Percentiles rank a stretch among this genome's conserved stretches.
phyloP scores from a whole-genome alignment of 2,329 filamentous ascomycete species.

The Alternaria gansuensis region DNA sequence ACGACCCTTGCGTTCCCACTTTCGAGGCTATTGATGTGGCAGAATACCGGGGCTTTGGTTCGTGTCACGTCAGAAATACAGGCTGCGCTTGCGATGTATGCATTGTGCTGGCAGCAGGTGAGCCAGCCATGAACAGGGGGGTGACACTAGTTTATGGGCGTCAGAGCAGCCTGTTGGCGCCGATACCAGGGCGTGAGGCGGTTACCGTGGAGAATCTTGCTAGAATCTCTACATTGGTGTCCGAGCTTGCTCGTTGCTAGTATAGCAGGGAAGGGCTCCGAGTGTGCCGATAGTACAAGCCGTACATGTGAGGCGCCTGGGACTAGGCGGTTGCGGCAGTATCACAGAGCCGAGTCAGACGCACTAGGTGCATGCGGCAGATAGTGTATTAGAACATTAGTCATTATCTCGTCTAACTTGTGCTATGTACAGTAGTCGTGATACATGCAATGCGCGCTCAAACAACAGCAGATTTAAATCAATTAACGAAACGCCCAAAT shows the following conservation, averaged over 20 bases:
- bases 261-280: not conserved
- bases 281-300: not conserved
- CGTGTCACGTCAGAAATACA: conserved; percentile 12
- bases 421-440: not conserved
- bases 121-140: conserved; percentile 12
- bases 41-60: conserved; percentile 4
- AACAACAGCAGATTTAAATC: conserved; percentile 4
- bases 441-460: not conserved
- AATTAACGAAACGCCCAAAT: not conserved
- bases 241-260: not conserved
- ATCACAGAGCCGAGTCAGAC: not conserved
- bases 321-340: not conserved
- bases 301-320: conserved; percentile 12
- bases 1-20: conserved; percentile 10
- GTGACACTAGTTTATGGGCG: not conserved
- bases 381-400: not conserved
- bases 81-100: conserved; percentile 8
- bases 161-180: not conserved
- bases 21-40: conserved; percentile 8
- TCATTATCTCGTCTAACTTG: not conserved
- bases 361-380: not conserved
- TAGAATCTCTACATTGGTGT: not conserved
- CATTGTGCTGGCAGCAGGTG: conserved; percentile 6
- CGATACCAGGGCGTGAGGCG: conserved; percentile 3
- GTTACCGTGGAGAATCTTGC: conserved; percentile 12